phyloP scores from a whole-genome alignment of 164 flowering plant genomes.

The Nymphaea thermarum region DNA sequence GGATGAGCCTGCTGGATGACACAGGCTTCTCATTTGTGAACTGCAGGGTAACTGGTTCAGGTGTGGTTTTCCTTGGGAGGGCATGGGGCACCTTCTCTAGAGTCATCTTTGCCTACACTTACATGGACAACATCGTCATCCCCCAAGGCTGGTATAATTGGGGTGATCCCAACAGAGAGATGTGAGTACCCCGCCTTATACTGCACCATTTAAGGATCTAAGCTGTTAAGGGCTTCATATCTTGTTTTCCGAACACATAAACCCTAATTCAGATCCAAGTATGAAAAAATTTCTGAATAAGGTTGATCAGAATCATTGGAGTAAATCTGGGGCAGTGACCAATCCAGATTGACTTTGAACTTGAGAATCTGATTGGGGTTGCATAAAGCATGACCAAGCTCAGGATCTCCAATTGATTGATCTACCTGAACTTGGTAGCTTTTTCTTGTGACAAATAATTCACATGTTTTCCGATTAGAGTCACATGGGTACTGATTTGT shows the following conservation, averaged over 20 bases:
- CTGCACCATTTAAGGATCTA: too few relatives aligned
- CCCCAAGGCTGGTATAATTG: slow-evolving; percentile 98
- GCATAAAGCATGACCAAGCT: too few relatives aligned
- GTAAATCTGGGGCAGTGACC: too few relatives aligned
- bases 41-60: slow-evolving; percentile 95
- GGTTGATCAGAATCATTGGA: too few relatives aligned
- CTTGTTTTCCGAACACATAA: too few relatives aligned
- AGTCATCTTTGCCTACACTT: slow-evolving; percentile 86
- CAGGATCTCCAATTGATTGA: too few relatives aligned
- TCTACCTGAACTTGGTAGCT: background rate
- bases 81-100: slow-evolving; percentile 99
- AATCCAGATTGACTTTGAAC: background rate
- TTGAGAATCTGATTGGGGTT: background rate
- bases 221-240: too few relatives aligned
- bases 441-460: too few relatives aligned
- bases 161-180: slow-evolving; percentile 86
- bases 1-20: slow-evolving; percentile 66
- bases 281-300: too few relatives aligned
- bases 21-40: slow-evolving; percentile 93
- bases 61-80: slow-evolving; percentile 85
- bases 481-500: too few relatives aligned
- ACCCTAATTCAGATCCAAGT: too few relatives aligned
- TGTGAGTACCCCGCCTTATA: slow-evolving; percentile 26
- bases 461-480: too few relatives aligned
- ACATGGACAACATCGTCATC: slow-evolving; percentile 87